phyloP scores from a whole-genome alignment of 169 alveolate genomes.

The Plasmodium vivax region DNA sequence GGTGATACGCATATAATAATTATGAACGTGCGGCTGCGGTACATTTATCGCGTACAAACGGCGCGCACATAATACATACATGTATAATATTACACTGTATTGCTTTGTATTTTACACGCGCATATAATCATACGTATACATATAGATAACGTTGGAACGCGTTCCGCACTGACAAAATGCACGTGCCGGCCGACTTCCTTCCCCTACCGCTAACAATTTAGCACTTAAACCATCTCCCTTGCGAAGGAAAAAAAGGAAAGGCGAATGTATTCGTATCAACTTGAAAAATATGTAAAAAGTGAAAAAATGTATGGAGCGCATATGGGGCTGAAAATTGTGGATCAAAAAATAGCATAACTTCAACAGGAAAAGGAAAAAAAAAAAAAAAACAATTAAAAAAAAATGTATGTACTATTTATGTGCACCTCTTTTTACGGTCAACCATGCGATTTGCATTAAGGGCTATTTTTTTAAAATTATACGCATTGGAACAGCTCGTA shows the following conservation, averaged over 20 bases:
- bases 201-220: neutral
- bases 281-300: neutral
- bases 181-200: neutral
- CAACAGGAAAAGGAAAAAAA: neutral
- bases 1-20: neutral
- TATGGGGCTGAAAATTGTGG: neutral
- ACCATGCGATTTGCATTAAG: neutral
- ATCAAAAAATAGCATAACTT: neutral
- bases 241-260: neutral
- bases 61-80: neutral
- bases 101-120: neutral
- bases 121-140: neutral
- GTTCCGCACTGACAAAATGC: neutral
- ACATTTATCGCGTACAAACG: neutral
- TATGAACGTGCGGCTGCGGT: neutral
- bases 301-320: neutral
- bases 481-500: neutral
- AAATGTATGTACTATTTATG: neutral
- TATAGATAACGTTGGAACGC: neutral
- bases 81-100: neutral
- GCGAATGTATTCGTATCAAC: neutral
- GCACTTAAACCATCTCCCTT: neutral
- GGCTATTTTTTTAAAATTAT: neutral
- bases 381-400: neutral
- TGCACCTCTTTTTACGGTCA: neutral